phyloP scores from a whole-genome alignment of 768 basidiomycete species.

The Clitopilus passeckerianus region DNA sequence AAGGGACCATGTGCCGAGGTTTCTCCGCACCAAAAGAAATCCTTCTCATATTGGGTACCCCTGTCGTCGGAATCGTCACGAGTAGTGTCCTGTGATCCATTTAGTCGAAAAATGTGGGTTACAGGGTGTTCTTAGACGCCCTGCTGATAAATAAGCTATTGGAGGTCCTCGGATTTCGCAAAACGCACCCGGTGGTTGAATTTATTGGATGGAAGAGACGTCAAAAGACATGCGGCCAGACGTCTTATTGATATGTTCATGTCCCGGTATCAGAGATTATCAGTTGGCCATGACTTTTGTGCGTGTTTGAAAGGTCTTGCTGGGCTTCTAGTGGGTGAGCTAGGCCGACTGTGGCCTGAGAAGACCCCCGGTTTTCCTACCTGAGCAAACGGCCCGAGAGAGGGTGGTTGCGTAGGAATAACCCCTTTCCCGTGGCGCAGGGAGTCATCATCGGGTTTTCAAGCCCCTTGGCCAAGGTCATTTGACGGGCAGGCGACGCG shows the following conservation, averaged over 20 bases:
- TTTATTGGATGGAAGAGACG: too few species aligned
- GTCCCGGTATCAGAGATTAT: too few species aligned
- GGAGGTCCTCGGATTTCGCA: neutral
- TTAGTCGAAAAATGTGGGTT: neutral
- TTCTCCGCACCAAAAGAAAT: neutral
- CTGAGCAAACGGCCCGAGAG: neutral
- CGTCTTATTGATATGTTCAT: too few species aligned
- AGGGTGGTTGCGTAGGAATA: neutral
- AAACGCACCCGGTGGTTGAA: too few species aligned
- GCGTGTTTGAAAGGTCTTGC: too few species aligned
- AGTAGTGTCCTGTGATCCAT: neutral
- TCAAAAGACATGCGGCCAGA: too few species aligned
- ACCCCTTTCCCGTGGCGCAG: neutral
- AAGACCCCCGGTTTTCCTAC: too few species aligned
- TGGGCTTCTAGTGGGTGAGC: too few species aligned
- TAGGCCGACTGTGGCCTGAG: too few species aligned
- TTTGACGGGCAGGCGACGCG: neutral
- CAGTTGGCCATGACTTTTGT: too few species aligned
- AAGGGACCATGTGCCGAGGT: slow-evolving; percentile 3
- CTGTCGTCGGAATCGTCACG: neutral
- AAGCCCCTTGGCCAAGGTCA: neutral
- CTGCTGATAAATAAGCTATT: neutral
- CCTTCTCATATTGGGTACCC: neutral
- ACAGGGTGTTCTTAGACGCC: neutral
- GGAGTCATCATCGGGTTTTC: neutral